Conservation (phyloP, 2,329 filamentous ascomycete species). For the Diplodia mutila region DNA sequence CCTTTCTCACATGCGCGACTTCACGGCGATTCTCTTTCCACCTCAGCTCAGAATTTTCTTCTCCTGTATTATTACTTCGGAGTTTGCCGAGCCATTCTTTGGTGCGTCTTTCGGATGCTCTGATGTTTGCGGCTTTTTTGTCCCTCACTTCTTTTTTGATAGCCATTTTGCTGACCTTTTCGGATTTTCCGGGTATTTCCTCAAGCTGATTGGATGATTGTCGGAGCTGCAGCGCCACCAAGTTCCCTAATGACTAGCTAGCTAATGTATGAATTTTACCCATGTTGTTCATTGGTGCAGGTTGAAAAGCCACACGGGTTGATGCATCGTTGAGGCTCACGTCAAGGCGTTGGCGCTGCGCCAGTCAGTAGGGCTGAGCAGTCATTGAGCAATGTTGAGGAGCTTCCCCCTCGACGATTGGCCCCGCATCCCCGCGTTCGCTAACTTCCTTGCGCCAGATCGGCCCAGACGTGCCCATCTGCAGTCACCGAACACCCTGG, state of each 20-base stretch:
- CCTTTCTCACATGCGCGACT: background rate
- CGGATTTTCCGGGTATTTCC: background rate
- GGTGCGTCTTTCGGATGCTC: background rate
- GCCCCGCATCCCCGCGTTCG: background rate
- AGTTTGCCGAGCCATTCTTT: background rate
- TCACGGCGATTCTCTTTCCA: background rate
- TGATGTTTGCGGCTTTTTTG: background rate
- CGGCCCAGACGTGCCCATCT: conserved; percentile 4
- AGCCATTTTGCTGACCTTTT: background rate
- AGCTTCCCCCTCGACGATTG: background rate
- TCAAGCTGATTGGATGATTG: background rate
- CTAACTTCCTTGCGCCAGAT: background rate
- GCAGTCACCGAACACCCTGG: background rate
- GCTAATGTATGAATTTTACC: background rate
- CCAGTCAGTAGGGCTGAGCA: background rate
- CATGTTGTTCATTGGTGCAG: too few species aligned
- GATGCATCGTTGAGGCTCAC: conserved; percentile 2
- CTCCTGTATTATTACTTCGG: too few species aligned
- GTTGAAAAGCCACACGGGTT: background rate
- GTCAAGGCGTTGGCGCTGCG: background rate
- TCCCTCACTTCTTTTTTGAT: background rate
- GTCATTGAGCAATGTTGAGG: background rate
- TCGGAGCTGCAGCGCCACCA: background rate
- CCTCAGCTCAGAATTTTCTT: background rate
- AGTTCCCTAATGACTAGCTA: background rate